Percentiles rank a stretch among this genome's conserved stretches.
Evolutionary conservation across 1,284 basidiomycete species (phyloP).

Genomic region (Puccinia triticina): DNA sequence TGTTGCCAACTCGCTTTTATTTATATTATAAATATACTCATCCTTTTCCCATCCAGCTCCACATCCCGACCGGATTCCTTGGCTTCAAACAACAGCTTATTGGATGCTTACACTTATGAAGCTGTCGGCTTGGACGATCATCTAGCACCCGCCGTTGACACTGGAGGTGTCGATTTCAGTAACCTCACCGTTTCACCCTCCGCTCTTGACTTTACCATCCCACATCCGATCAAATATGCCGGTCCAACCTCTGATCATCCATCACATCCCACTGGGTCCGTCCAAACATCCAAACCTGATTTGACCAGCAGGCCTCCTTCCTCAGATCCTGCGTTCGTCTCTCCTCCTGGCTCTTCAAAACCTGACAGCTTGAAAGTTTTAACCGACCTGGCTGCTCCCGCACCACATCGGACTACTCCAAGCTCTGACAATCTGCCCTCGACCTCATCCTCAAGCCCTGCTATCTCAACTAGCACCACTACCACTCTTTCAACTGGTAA

Average conservation of each 20-base stretch:
- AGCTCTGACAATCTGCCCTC: conserved; percentile 33
- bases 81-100: conserved; percentile 41
- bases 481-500: conserved; percentile 27
- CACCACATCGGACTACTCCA: neutral
- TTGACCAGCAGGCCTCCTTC: neutral
- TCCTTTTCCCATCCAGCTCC: conserved; percentile 21
- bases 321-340: neutral
- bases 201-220: neutral
- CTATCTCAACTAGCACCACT: conserved; percentile 3
- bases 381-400: neutral
- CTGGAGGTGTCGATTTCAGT: neutral
- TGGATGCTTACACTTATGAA: conserved; percentile 33
- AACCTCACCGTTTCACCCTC: neutral
- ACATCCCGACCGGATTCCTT: conserved; percentile 21
- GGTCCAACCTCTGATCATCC: neutral
- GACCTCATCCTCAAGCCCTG: neutral
- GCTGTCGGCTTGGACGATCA: neutral
- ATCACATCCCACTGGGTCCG: neutral
- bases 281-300: conserved; percentile 3
- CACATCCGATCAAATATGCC: conserved; percentile 13
- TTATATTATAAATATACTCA: neutral
- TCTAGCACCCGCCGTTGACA: neutral
- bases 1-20: neutral
- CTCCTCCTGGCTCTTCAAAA: conserved; percentile 22
- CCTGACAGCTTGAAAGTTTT: conserved; percentile 25